phyloP scores from a whole-genome alignment of 2,329 filamentous ascomycete genomes.

The Arthrinium phaeospermum region DNA sequence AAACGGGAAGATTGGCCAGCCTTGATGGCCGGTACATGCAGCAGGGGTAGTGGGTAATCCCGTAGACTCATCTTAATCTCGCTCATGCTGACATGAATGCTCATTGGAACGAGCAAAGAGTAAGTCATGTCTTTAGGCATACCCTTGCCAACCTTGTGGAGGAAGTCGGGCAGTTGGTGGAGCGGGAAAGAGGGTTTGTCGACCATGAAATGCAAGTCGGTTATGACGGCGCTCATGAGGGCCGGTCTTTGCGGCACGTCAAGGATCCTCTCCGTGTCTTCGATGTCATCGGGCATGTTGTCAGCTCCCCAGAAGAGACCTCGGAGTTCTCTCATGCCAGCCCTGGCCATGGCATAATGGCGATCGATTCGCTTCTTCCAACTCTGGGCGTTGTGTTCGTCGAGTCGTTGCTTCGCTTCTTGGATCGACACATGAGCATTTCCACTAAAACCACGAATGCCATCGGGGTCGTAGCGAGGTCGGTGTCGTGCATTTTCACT shows the following conservation, averaged over 20 bases:
- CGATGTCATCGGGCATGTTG: conserved; percentile 78
- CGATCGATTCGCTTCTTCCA: conserved; percentile 93
- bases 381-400: conserved; percentile 82
- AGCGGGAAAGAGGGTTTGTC: conserved; percentile 94
- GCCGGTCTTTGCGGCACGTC: conserved; percentile 85
- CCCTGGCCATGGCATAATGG: conserved; percentile 70
- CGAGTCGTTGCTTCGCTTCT: conserved; percentile 76
- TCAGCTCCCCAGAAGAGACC: conserved; percentile 83
- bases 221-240: conserved; percentile 79
- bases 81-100: conserved; percentile 85
- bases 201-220: conserved; percentile 81
- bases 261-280: conserved; percentile 84
- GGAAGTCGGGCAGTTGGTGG: conserved; percentile 79
- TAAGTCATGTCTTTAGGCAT: conserved; percentile 94
- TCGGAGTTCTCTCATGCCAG: conserved; percentile 79
- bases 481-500: conserved; percentile 45
- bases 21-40: conserved; percentile 87
- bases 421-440: conserved; percentile 74
- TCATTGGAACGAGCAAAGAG: conserved; percentile 86
- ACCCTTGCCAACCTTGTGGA: conserved; percentile 92
- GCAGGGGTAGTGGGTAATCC: conserved; percentile 89
- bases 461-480: conserved; percentile 81
- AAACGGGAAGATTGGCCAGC: conserved; percentile 78
- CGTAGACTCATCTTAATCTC: conserved; percentile 86
- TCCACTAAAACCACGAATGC: conserved; percentile 71